phyloP scores from a whole-genome alignment of 148 eudicot genomes.

The Vaccinium corymbosum region DNA sequence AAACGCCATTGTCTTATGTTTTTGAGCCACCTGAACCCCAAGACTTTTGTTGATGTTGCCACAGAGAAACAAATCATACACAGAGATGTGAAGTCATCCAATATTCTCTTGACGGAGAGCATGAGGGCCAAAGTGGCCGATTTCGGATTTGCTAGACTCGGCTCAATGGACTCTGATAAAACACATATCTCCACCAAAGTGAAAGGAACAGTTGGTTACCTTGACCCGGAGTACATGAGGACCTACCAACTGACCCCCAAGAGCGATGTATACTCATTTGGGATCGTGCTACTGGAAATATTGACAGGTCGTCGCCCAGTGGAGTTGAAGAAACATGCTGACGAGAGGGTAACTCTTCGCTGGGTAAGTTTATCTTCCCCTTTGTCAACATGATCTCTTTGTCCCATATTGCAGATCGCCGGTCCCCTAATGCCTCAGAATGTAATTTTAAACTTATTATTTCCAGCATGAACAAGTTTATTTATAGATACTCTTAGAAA shows the following conservation, averaged over 20 bases:
- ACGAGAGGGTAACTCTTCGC: constrained; percentile 72
- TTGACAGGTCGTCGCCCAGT: constrained; percentile 93
- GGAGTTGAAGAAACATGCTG: constrained; percentile 58
- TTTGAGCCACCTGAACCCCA: background rate
- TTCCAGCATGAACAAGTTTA: background rate
- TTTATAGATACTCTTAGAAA: background rate
- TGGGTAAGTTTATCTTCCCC: constrained; percentile 59
- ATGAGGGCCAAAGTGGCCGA: constrained; percentile 94
- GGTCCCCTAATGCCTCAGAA: background rate
- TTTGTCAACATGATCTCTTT: background rate
- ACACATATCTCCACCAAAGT: constrained; percentile 93
- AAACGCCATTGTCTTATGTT: background rate
- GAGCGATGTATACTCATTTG: constrained; percentile 96
- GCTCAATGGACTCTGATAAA: constrained; percentile 57
- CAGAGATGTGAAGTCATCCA: constrained; percentile 94
- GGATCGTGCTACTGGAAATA: constrained; percentile 71
- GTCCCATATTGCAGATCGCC: background rate
- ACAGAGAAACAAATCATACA: constrained; percentile 93
- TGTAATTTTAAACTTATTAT: background rate
- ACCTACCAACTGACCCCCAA: constrained; percentile 85
- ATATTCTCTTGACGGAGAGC: constrained; percentile 79
- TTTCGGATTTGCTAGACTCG: constrained; percentile 95
- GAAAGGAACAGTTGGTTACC: constrained; percentile 95
- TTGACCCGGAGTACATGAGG: constrained; percentile 97
- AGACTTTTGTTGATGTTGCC: constrained; percentile 17